Base-by-base conservation (phyloP, 2,329 filamentous ascomycete species). In the Macroventuria anomochaeta region DNA sequence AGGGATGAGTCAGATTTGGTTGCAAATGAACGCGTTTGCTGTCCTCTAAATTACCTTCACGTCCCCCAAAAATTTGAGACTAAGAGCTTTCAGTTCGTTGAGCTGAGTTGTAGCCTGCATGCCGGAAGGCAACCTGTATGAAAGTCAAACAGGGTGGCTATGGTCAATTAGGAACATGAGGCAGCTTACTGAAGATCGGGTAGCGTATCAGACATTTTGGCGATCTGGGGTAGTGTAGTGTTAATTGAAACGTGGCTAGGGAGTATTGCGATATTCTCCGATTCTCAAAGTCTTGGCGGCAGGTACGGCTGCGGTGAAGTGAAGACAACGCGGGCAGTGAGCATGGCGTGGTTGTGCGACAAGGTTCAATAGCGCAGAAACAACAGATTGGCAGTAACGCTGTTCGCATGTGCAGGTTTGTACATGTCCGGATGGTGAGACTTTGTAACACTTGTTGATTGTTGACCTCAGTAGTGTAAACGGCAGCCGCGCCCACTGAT, bases 1-100 rank as follows among this genome's bases (percentile, higher is more conserved):
- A 2, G n/a, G 25, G 2, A 7, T 8, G n/a, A 34, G 34, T 37
- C 28, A 26, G 39, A 13, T 5, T n/a, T 5, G 11, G 6, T 25
- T 6, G n/a, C 28, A 13, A 10, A 13, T 60, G 12, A 10, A 21
- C 2, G 1, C 3, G 8, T 33, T 18, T 8, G n/a, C 21, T 43
- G 25, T 43, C n/a, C 18, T 7, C 1, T 4, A 18, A 8, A 1
- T 20, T 55, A 68, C 68, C 47, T 64, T 65, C 12, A 64, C 38
- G 11, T 62, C 63, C 17, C 55, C 21, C 15, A 70, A 49, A 15
- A 70, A 68, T 6, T 20, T 49, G 28, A 59, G 26, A 25, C 62
- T 58, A 8, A 55, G 28, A n/a, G 23, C 29, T 31, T 7, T 34
- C 11, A 54, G 31, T n/a, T 34, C 49, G 6, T 32, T 37, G 17